Conservation (phyloP, 148 eudicot genomes). For the Salicornia ramosissima region DNA sequence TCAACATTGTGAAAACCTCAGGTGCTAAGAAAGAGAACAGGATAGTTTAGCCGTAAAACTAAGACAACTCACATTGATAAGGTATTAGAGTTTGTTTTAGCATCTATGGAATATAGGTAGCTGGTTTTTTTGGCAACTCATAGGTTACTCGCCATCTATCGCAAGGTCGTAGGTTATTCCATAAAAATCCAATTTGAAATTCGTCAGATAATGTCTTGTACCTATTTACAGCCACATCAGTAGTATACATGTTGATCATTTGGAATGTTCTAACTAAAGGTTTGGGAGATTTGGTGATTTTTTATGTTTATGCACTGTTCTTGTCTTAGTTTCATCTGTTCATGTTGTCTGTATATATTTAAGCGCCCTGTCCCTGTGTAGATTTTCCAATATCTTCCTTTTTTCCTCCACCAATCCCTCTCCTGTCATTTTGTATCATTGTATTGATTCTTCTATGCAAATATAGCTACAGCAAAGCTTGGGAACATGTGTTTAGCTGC, state of each 20-base stretch:
- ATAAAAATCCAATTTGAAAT: neutral
- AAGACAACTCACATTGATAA: neutral
- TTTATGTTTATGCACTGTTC: neutral
- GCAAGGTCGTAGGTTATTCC: neutral
- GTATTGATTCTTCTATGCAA: constrained; percentile 15
- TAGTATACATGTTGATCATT: neutral
- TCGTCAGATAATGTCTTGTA: neutral
- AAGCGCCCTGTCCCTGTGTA: neutral
- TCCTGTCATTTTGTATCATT: neutral
- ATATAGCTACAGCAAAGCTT: constrained; percentile 57
- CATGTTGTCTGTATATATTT: neutral
- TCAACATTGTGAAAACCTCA: neutral
- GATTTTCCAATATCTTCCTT: neutral
- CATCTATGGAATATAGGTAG: neutral
- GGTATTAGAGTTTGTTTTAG: neutral
- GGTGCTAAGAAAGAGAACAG: no score
- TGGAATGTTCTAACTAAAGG: neutral
- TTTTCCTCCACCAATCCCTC: neutral
- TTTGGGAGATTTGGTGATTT: neutral
- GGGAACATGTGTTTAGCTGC: constrained; percentile 71
- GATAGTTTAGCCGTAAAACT: neutral
- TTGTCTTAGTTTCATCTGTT: neutral
- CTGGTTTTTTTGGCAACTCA: neutral
- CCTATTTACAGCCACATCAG: neutral
- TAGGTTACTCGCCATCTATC: neutral